A percentile compares a stretch with the other conserved stretches of the same genome.
phyloP scores from a whole-genome alignment of 345 rosid species.

The Punica granatum region DNA sequence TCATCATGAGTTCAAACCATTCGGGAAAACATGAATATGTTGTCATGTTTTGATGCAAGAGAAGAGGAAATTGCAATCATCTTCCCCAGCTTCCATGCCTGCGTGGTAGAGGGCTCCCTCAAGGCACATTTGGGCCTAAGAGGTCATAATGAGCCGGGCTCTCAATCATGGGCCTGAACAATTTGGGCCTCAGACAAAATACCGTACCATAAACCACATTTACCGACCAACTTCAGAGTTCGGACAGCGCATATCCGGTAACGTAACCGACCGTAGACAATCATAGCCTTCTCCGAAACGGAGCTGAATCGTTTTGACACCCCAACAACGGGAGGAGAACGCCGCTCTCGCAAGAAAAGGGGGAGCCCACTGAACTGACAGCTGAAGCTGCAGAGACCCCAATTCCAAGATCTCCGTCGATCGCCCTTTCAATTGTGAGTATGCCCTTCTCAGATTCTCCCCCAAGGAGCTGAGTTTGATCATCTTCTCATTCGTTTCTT shows the following conservation, averaged over 20 bases:
- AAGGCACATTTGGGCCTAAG: too few species aligned
- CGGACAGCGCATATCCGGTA: neutral
- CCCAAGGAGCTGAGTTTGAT: neutral
- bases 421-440: conserved; percentile 9
- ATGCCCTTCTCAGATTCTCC: neutral
- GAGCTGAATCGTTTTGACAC: neutral
- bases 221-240: neutral
- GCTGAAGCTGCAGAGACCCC: conserved; percentile 4
- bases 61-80: neutral
- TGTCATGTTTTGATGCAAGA: neutral
- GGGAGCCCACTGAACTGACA: conserved; percentile 8
- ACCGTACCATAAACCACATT: neutral
- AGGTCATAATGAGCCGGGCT: neutral
- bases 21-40: too few species aligned
- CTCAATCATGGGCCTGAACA: neutral
- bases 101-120: neutral
- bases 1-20: neutral
- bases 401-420: conserved; percentile 1
- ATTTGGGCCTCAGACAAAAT: neutral
- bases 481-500: neutral
- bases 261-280: neutral
- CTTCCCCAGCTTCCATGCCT: neutral
- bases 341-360: neutral
- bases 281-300: neutral
- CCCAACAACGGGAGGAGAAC: neutral